Evolutionary conservation across 345 rosid genomes (phyloP).

Genomic region (Euphorbia peplus): DNA sequence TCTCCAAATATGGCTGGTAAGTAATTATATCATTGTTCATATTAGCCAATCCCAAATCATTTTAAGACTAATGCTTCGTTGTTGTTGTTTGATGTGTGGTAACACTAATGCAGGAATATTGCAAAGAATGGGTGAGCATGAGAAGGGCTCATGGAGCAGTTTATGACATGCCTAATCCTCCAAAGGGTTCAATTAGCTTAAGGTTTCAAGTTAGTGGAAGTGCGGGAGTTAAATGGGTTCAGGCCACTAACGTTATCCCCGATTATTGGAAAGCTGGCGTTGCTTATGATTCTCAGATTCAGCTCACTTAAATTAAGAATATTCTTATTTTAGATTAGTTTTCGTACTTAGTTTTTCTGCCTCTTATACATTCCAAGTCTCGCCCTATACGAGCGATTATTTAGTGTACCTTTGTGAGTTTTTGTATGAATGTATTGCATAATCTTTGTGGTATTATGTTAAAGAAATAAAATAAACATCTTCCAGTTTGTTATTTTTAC

Average conservation of each 20-base stretch:
- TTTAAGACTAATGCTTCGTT: too few relatives aligned
- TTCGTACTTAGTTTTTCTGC: neutral
- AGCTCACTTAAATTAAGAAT: conserved; percentile 36
- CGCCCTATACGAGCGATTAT: too few relatives aligned
- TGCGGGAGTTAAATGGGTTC: conserved; percentile 49
- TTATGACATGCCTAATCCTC: conserved; percentile 58
- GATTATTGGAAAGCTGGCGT: conserved; percentile 63
- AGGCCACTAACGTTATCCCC: conserved; percentile 51
- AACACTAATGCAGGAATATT: conserved; percentile 58
- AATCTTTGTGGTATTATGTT: neutral
- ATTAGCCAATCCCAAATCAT: too few relatives aligned
- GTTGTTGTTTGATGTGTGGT: neutral
- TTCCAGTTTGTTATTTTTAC: too few relatives aligned
- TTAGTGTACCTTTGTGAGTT: neutral
- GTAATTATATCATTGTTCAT: too few relatives aligned
- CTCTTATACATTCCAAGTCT: neutral
- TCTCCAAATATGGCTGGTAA: conserved; percentile 64
- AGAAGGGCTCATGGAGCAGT: conserved; percentile 74
- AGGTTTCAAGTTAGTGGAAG: conserved; percentile 53
- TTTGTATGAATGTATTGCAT: neutral
- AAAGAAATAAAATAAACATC: neutral
- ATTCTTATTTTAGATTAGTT: neutral
- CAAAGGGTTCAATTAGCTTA: conserved; percentile 42
- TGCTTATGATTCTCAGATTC: conserved; percentile 50
- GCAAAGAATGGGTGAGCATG: conserved; percentile 64